phyloP scores from a whole-genome alignment of 768 basidiomycete species.

The Chalciporus sphaerocephalus region DNA sequence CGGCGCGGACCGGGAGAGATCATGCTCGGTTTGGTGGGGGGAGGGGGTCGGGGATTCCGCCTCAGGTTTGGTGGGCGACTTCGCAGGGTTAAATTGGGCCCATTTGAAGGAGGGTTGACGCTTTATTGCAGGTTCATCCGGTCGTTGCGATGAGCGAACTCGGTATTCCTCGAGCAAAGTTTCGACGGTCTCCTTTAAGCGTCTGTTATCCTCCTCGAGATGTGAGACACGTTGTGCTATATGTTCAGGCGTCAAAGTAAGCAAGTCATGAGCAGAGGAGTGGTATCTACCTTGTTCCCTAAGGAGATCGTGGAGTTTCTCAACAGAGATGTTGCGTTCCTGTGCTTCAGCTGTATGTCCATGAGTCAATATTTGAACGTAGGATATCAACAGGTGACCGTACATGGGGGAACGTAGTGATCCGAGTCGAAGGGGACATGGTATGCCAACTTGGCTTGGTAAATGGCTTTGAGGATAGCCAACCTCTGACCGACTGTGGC shows the following conservation, averaged over 20 bases:
- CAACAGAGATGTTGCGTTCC: conserved; percentile 55
- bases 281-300: conserved; percentile 64
- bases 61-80: conserved; percentile 77
- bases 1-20: conserved; percentile 38
- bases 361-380: not conserved
- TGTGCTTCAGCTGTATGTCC: conserved; percentile 51
- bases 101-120: conserved; percentile 86
- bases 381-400: conserved; percentile 27
- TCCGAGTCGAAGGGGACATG: conserved; percentile 79
- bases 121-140: conserved; percentile 46
- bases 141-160: conserved; percentile 35
- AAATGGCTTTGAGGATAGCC: conserved; percentile 88
- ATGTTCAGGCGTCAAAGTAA: conserved; percentile 4
- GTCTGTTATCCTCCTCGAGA: conserved; percentile 77
- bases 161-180: conserved; percentile 60
- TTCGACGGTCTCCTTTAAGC: conserved; percentile 58
- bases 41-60: conserved; percentile 76
- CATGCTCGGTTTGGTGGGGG: conserved; percentile 74
- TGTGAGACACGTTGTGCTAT: conserved; percentile 64
- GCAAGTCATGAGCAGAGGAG: not conserved
- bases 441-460: conserved; percentile 81
- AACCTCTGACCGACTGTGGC: conserved; percentile 89
- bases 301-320: conserved; percentile 61
- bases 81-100: conserved; percentile 74
- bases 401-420: conserved; percentile 87